Conservation (phyloP, 129 eudicot species). For the Chrysanthemum makinoi region DNA sequence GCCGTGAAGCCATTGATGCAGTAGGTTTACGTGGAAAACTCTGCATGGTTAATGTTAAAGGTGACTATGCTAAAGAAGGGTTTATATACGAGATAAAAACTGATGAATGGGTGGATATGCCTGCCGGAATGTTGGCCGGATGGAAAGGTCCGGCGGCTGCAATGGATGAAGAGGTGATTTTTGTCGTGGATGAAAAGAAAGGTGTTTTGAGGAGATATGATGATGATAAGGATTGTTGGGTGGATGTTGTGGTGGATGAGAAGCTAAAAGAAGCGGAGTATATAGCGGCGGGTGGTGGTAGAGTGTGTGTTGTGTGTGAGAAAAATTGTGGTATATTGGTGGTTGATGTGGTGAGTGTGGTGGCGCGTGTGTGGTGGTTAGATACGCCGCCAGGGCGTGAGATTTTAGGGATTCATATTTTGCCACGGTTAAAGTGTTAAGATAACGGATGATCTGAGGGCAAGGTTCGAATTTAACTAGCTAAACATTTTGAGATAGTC, state of each 20-base stretch:
- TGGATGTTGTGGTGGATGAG: constrained; percentile 37
- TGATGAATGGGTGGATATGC: constrained; percentile 68
- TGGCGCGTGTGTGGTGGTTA: constrained; percentile 49
- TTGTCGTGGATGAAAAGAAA: constrained; percentile 56
- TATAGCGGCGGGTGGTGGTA: constrained; percentile 62
- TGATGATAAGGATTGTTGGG: constrained; percentile 50
- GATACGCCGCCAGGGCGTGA: constrained; percentile 53
- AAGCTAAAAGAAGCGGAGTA: constrained; percentile 60
- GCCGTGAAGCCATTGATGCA: constrained; percentile 75
- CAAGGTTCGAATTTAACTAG: too few relatives aligned
- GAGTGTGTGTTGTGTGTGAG: constrained; percentile 59
- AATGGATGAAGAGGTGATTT: constrained; percentile 57
- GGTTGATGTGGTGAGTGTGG: constrained; percentile 62
- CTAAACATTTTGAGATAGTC: too few relatives aligned
- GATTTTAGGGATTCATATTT: constrained; percentile 48
- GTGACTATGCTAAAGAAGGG: constrained; percentile 69
- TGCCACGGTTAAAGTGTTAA: constrained; percentile 43
- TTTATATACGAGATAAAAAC: constrained; percentile 41
- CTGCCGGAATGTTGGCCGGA: constrained; percentile 72
- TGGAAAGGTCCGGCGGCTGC: constrained; percentile 91
- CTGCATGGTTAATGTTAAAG: constrained; percentile 80
- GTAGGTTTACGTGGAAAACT: constrained; percentile 61
- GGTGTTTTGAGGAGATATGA: constrained; percentile 59
- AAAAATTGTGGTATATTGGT: constrained; percentile 49
- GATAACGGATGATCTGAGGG: too few relatives aligned